Evolutionary conservation across 2,329 filamentous ascomycete species (phyloP).

Genomic region (Didymella pomorum): DNA sequence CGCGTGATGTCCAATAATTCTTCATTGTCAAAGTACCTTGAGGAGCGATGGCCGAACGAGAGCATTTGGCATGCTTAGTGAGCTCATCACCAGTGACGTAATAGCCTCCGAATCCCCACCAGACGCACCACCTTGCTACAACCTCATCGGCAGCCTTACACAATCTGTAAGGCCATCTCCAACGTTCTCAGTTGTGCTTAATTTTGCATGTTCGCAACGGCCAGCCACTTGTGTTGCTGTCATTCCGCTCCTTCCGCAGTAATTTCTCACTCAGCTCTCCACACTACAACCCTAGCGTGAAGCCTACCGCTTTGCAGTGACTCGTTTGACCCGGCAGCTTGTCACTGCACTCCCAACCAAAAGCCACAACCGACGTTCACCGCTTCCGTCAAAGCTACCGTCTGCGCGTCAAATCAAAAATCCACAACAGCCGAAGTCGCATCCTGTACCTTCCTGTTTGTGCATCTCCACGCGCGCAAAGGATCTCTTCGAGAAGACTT

Average conservation of each 20-base stretch:
- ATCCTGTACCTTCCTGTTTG: not conserved
- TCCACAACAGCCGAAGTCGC: conserved; percentile 1
- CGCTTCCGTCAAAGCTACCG: conserved; percentile 9
- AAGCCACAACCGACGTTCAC: conserved; percentile 17
- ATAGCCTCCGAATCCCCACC: not conserved
- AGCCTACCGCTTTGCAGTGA: conserved; percentile 7
- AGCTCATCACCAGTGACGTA: conserved; percentile 9
- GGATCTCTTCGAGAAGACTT: not conserved
- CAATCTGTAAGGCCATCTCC: not conserved
- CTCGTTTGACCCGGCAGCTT: conserved; percentile 13
- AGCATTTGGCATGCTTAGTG: conserved; percentile 12
- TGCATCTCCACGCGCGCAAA: not conserved
- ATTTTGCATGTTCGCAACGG: conserved; percentile 5
- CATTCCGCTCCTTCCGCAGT: not conserved
- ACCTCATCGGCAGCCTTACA: conserved; percentile 16
- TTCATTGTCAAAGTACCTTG: not conserved
- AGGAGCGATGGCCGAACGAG: not conserved
- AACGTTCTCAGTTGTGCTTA: conserved; percentile 3
- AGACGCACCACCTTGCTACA: conserved; percentile 4
- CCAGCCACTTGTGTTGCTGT: conserved; percentile 4
- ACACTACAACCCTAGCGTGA: conserved; percentile 6
- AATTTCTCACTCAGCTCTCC: conserved; percentile 22
- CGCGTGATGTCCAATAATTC: not conserved
- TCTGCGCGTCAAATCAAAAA: not conserved
- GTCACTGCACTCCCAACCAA: conserved; percentile 7